A percentile compares a stretch with the other conserved stretches of the same genome.
Conservation (phyloP, 768 basidiomycete genomes). For the Cystofilobasidium capitatum region DNA sequence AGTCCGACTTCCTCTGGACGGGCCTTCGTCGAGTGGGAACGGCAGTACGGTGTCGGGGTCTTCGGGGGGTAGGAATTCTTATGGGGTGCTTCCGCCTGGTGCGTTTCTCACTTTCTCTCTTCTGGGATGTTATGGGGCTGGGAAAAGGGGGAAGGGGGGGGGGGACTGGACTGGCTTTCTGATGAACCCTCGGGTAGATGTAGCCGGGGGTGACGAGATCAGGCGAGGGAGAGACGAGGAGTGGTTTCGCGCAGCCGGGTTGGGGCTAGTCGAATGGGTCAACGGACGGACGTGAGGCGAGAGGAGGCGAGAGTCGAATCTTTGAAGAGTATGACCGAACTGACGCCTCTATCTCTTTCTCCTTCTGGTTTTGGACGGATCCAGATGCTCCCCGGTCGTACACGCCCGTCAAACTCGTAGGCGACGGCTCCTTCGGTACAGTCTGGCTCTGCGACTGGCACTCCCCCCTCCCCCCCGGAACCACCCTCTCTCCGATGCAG, state of each 20-base stretch:
- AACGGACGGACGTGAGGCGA: too few relatives aligned
- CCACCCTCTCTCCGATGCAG: conserved; percentile 87
- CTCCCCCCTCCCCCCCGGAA: conserved; percentile 82
- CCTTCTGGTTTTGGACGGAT: too few relatives aligned
- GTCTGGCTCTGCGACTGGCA: conserved; percentile 99
- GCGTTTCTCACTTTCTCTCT: neutral
- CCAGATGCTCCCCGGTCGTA: conserved; percentile 53
- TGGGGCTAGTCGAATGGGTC: too few relatives aligned
- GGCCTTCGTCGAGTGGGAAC: neutral
- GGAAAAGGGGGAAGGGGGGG: too few relatives aligned
- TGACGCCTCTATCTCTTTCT: too few relatives aligned
- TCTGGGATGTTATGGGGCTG: neutral
- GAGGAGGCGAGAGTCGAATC: too few relatives aligned
- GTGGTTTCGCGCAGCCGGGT: too few relatives aligned
- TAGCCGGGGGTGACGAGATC: too few relatives aligned
- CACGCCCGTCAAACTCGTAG: conserved; percentile 89
- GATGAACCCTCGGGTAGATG: too few relatives aligned
- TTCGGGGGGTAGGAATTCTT: neutral
- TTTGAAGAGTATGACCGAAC: too few relatives aligned
- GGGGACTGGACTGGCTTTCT: too few relatives aligned
- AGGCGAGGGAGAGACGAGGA: too few relatives aligned
- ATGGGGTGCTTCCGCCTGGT: neutral
- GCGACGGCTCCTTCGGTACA: conserved; percentile 96
- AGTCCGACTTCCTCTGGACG: neutral
- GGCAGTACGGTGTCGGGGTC: neutral